phyloP scores from a whole-genome alignment of 1,284 basidiomycete genomes.

The Ustilago vetiveriae region DNA sequence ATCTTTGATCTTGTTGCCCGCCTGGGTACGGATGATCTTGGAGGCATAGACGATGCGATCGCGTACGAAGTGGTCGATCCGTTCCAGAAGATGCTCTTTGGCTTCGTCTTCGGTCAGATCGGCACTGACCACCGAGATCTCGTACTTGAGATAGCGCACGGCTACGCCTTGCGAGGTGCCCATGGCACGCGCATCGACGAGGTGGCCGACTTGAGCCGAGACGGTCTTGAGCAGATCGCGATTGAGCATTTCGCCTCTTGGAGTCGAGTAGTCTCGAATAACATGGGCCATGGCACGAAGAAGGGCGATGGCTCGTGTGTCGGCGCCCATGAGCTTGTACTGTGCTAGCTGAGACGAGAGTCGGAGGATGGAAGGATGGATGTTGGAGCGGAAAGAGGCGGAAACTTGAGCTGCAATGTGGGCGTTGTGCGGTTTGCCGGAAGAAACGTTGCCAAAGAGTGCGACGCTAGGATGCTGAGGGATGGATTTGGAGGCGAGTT shows the following conservation, averaged over 20 bases:
- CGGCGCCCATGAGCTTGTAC: conserved; percentile 61
- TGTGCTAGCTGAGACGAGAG: conserved; percentile 59
- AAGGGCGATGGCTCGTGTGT: conserved; percentile 62
- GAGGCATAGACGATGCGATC: conserved; percentile 93
- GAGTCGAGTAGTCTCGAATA: conserved; percentile 64
- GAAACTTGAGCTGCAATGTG: conserved; percentile 46
- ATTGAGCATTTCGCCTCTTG: conserved; percentile 60
- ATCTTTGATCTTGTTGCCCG: conserved; percentile 90
- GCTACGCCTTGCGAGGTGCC: conserved; percentile 96
- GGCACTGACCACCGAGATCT: conserved; percentile 89
- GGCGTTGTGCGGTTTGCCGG: conserved; percentile 41
- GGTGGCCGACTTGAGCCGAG: conserved; percentile 81
- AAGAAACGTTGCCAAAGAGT: conserved; percentile 61
- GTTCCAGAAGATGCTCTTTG: conserved; percentile 81
- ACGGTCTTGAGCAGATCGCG: conserved; percentile 61
- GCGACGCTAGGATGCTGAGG: conserved; percentile 47
- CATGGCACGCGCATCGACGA: conserved; percentile 86
- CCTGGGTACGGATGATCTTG: conserved; percentile 84
- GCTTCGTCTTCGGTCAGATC: conserved; percentile 96
- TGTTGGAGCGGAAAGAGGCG: conserved; percentile 49
- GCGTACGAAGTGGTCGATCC: conserved; percentile 91
- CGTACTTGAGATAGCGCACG: conserved; percentile 91
- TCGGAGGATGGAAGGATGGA: conserved; percentile 61
- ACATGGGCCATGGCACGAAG: conserved; percentile 61
- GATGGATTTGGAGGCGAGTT: conserved; percentile 15